Conservation (phyloP, 2,329 filamentous ascomycete genomes). For the Gremmenia infestans region DNA sequence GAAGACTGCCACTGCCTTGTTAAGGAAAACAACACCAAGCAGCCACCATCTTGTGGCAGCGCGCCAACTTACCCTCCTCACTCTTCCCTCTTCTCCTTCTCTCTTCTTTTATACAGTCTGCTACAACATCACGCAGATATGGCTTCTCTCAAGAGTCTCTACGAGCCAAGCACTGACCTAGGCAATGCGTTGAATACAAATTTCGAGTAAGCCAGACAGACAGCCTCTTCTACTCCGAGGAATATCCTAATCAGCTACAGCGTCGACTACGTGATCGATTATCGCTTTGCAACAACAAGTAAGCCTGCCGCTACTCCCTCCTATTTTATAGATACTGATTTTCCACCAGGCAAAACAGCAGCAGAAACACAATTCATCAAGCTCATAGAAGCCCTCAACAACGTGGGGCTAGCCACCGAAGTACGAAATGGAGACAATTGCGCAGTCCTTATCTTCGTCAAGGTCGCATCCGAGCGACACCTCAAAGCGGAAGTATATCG, state of each 20-base stretch:
- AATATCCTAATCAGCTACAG: constrained; percentile 34
- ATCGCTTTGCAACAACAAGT: constrained; percentile 66
- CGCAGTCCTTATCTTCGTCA: constrained; percentile 78
- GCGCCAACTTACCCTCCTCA: constrained; percentile 11
- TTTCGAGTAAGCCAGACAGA: constrained; percentile 34
- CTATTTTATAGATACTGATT: constrained; percentile 16
- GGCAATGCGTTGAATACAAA: constrained; percentile 32
- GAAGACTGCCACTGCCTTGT: background rate
- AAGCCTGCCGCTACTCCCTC: constrained; percentile 16
- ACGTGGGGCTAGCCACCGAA: constrained; percentile 80
- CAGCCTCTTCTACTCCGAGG: background rate
- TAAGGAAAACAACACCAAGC: background rate
- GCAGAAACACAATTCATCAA: constrained; percentile 73
- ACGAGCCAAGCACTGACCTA: constrained; percentile 17
- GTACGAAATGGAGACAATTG: constrained; percentile 73
- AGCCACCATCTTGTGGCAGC: background rate
- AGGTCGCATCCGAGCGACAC: constrained; percentile 68
- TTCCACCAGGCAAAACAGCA: constrained; percentile 53
- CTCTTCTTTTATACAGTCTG: constrained; percentile 1
- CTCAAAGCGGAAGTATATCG: constrained; percentile 79
- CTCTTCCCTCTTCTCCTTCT: constrained; percentile 4
- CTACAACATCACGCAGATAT: constrained; percentile 15
- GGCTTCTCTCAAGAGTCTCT: constrained; percentile 25
- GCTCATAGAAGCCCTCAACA: constrained; percentile 68
- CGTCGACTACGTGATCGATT: constrained; percentile 86